phyloP scores from a whole-genome alignment of 768 basidiomycete species.

The Lactarius hatsudake region DNA sequence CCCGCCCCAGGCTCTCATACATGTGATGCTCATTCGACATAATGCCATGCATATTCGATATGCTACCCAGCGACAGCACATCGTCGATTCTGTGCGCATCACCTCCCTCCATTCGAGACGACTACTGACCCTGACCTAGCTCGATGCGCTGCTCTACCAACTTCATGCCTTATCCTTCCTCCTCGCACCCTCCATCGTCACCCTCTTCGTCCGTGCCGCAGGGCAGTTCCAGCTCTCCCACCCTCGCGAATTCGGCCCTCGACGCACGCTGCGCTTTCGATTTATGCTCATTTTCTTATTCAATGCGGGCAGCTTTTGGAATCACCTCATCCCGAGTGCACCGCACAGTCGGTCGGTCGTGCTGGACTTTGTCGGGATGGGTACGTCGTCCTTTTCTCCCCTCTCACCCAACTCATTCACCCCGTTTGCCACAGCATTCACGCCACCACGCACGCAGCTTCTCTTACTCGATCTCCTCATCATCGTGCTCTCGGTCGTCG shows the following conservation, averaged over 20 bases:
- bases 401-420: background rate
- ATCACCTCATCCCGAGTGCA: conserved; percentile 52
- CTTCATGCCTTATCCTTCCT: conserved; percentile 75
- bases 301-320: conserved; percentile 60
- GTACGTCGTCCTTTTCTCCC: conserved; percentile 39
- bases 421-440: conserved; percentile 33
- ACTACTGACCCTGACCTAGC: conserved; percentile 39
- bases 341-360: conserved; percentile 60
- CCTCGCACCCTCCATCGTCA: conserved; percentile 63
- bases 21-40: conserved; percentile 34
- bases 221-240: conserved; percentile 65
- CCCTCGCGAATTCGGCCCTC: conserved; percentile 63
- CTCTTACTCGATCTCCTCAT: conserved; percentile 67
- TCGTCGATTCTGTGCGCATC: conserved; percentile 60
- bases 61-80: conserved; percentile 67
- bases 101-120: conserved; percentile 3
- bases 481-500: conserved; percentile 60
- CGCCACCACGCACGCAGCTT: conserved; percentile 64
- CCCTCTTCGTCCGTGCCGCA: conserved; percentile 51
- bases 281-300: conserved; percentile 54
- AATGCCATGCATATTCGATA: conserved; percentile 43
- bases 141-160: conserved; percentile 70
- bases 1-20: conserved; percentile 7
- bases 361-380: conserved; percentile 77
- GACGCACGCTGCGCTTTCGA: conserved; percentile 67